Evolutionary conservation across 345 rosid species (phyloP), one percentile per base, ranked within the genome.

Genomic region (Alliaria petiolata): DNA sequence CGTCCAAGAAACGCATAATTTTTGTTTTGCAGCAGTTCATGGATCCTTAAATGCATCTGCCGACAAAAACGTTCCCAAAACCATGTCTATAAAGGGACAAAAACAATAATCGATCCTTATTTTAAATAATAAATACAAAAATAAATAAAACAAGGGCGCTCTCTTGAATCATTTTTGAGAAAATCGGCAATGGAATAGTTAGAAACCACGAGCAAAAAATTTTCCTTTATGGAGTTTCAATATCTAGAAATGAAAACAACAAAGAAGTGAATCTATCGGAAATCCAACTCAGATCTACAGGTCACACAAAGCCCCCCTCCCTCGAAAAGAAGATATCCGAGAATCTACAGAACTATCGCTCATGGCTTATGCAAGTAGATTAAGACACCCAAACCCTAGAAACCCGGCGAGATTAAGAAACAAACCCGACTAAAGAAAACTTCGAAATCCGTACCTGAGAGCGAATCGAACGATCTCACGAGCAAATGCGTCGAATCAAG

Each of bases 401-500:
- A 62, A 71, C 30, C 20, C 20, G 13, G 45, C 51, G 43, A 67
- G 49, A 30, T 3, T 38, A 40, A 67, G 55, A 50, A 53, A 52
- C 43, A 14, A 51, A 35, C 6, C 62, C 10, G 42, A 60, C 69
- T 75, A 47, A 36, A 52, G 35, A 42, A 16, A 49, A 69, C 64
- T 71, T 72, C 50, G 69, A 79, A 76, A 77, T 28, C 65, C 74
- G 67, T 51, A 87, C 89, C 89, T 50, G 74, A n/a, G n/a, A 65
- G 65, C 49, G 31, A 66, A 51, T 34, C 52, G 61, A 38, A 25
- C 2, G 61, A 81, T 39, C 28, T 36, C 36, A 8, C 36, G 43
- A 62, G 31, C 42, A 39, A 66, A 60, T 51, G 64, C 26, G 39
- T 56, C 39, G 8, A 57, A 54, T 4, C 58, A 58, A n/a, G 33